Percentiles rank a stretch among this genome's conserved stretches.
Evolutionary conservation across 441 rosid genomes (phyloP).

Genomic region (Pelargonium cotyledonis): DNA sequence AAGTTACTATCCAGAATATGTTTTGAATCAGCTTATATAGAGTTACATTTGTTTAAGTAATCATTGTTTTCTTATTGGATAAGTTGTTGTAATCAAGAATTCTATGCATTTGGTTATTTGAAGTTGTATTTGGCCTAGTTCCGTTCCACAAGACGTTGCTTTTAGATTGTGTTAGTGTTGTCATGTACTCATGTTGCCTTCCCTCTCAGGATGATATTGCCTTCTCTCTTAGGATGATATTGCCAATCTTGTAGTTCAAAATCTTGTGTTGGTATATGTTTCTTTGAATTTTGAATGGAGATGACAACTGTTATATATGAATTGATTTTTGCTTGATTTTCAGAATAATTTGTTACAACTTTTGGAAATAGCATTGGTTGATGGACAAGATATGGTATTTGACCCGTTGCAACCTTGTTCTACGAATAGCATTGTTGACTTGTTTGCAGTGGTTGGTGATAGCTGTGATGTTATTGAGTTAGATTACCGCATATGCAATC

Average conservation of each 20-base stretch:
- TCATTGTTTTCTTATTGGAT: background rate
- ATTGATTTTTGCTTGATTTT: conserved; percentile 24
- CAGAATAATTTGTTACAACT: conserved; percentile 60
- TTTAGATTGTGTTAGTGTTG: background rate
- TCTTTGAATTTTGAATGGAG: conserved; percentile 7
- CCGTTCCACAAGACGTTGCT: background rate
- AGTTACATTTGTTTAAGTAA: background rate
- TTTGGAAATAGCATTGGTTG: conserved; percentile 75
- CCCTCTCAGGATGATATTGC: conserved; percentile 5
- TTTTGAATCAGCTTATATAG: conserved; percentile 1
- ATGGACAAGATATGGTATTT: conserved; percentile 50
- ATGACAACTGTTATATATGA: conserved; percentile 19
- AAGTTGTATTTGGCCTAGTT: conserved; percentile 3
- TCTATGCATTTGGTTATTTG: background rate
- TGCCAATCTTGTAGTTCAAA: background rate
- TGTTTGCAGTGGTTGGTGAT: conserved; percentile 46
- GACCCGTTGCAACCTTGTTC: conserved; percentile 41
- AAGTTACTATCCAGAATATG: background rate
- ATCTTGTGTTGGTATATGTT: background rate
- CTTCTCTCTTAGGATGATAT: background rate
- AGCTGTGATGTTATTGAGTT: conserved; percentile 34
- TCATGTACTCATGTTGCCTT: background rate
- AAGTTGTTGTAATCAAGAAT: conserved; percentile 1
- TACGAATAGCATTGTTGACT: conserved; percentile 50
- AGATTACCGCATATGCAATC: conserved; percentile 55